Evolutionary conservation across 1,139 yeast genomes (phyloP).

Genomic region (Hemisphaericaspora xylanilytica): DNA sequence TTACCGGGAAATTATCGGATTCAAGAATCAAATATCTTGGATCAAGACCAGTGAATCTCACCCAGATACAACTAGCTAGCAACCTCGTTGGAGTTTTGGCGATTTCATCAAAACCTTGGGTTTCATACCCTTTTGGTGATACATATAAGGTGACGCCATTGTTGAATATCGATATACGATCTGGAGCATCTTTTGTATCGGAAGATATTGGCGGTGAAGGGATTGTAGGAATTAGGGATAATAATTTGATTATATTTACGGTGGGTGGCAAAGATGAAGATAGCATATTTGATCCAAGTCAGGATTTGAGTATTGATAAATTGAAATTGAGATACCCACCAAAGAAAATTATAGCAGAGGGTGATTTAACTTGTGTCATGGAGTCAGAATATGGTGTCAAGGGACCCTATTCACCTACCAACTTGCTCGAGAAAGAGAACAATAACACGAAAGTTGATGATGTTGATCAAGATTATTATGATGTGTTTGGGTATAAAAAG

Average conservation of each 20-base stretch:
- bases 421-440: constrained; percentile 3
- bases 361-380: constrained; percentile 34
- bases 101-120: constrained; percentile 45
- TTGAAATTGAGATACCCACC: constrained; percentile 54
- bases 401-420: constrained; percentile 24
- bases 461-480: constrained; percentile 28
- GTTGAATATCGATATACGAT: constrained; percentile 25
- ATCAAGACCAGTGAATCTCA: constrained; percentile 55
- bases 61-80: constrained; percentile 26
- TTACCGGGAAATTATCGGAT: constrained; percentile 64
- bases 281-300: constrained; percentile 36
- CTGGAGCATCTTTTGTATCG: constrained; percentile 55
- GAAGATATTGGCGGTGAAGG: constrained; percentile 63
- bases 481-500: constrained; percentile 40
- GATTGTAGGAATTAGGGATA: constrained; percentile 60
- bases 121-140: constrained; percentile 21
- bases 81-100: constrained; percentile 34
- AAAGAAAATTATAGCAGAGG: constrained; percentile 36
- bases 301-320: constrained; percentile 46
- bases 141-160: constrained; percentile 45
- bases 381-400: constrained; percentile 46
- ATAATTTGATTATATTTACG: constrained; percentile 56
- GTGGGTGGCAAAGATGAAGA: constrained; percentile 44
- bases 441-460: constrained; percentile 7
- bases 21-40: constrained; percentile 77